Percentiles rank a stretch among this genome's conserved stretches.
phyloP scores from a whole-genome alignment of 805 yeast species.

The Cephaloascus fragrans region DNA sequence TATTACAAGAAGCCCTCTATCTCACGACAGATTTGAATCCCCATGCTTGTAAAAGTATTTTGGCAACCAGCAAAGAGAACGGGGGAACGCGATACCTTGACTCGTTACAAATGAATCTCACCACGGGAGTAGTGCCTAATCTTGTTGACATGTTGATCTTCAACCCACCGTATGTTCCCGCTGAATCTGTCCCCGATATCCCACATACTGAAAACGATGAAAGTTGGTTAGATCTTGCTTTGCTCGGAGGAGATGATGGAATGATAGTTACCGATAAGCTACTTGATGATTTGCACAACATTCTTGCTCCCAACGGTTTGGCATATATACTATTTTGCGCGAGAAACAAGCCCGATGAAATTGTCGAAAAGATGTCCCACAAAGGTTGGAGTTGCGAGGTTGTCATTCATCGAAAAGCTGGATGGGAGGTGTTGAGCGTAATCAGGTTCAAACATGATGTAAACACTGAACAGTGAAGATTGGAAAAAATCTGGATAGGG shows the following conservation, averaged over 20 bases:
- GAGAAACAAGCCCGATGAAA: slow-evolving; percentile 67
- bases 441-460: slow-evolving; percentile 38
- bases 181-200: slow-evolving; percentile 55
- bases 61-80: slow-evolving; percentile 1
- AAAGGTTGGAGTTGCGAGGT: slow-evolving; percentile 43
- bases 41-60: slow-evolving; percentile 53
- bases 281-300: slow-evolving; percentile 39
- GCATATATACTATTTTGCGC: slow-evolving; percentile 92
- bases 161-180: slow-evolving; percentile 97
- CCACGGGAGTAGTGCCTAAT: slow-evolving; percentile 33
- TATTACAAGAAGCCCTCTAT: slow-evolving; percentile 40
- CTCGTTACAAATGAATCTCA: slow-evolving; percentile 45
- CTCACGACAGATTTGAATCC: slow-evolving; percentile 78
- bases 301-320: slow-evolving; percentile 51
- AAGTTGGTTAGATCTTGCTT: slow-evolving; percentile 81
- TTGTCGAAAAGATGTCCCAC: slow-evolving; percentile 35
- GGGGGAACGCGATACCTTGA: slow-evolving; percentile 8
- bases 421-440: slow-evolving; percentile 88
- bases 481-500: too few species aligned
- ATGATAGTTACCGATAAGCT: slow-evolving; percentile 75
- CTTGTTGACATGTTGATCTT: slow-evolving; percentile 68
- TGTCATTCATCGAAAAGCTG: slow-evolving; percentile 72
- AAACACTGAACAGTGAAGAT: too few species aligned
- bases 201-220: slow-evolving; percentile 39
- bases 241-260: slow-evolving; percentile 84